These are phyloP conservation scores for Malbranchea cinnamomea DNA, from an alignment of 2,329 filamentous ascomycete species.

Conservation along the genomic window DNA sequence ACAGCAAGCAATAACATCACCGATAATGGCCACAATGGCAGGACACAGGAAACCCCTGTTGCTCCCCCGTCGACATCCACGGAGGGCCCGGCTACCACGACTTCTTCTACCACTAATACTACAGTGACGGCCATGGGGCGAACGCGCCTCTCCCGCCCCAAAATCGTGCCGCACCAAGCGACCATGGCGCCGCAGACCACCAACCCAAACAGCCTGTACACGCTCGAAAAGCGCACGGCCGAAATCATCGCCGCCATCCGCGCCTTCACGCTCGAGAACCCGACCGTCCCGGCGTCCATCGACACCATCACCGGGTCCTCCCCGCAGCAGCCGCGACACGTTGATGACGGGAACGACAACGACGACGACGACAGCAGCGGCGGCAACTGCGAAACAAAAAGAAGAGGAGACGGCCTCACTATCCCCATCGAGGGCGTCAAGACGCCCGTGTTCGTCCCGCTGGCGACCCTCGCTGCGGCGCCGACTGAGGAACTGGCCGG, in stretches of 20 bases:
- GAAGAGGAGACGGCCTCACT: too few species aligned
- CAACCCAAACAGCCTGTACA: conserved; percentile 27
- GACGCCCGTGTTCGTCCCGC: conserved; percentile 21
- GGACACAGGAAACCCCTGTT: conserved; percentile 7
- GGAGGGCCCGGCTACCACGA: conserved; percentile 9
- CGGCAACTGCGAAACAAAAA: too few species aligned
- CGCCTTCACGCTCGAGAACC: conserved; percentile 23
- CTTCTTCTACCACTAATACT: conserved; percentile 2
- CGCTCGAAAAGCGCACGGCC: conserved; percentile 28
- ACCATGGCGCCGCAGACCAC: conserved; percentile 27
- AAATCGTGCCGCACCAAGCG: conserved; percentile 23
- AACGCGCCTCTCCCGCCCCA: conserved; percentile 11
- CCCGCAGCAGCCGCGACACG: not conserved
- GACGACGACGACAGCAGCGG: not conserved
- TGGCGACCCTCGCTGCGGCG: conserved; percentile 21
- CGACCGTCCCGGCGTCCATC: conserved; percentile 23
- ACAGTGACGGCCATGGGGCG: conserved; percentile 1
- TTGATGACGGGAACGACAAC: not conserved
- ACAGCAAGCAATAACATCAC: conserved; percentile 2
- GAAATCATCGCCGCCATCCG: conserved; percentile 28
- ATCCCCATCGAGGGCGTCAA: conserved; percentile 21
- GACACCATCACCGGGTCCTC: conserved; percentile 10
- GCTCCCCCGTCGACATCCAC: conserved; percentile 7
- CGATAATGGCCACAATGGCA: conserved; percentile 7
- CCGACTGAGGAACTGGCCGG: conserved; percentile 29